phyloP scores from a whole-genome alignment of 2,329 filamentous ascomycete genomes.

The Sporothrix brasiliensis region DNA sequence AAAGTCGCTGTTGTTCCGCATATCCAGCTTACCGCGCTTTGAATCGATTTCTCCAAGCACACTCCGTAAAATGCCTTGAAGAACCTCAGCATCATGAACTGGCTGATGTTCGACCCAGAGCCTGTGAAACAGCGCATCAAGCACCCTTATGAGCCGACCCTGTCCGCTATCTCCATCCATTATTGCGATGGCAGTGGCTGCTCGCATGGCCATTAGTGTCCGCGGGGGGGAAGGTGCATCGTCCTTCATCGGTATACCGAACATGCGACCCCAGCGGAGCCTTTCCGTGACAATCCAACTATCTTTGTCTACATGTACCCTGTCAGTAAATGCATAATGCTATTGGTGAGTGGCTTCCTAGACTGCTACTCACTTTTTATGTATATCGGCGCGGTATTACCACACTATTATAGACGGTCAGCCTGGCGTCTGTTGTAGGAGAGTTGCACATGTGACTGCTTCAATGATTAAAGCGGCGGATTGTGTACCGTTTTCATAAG shows the following conservation, averaged over 20 bases:
- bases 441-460: neutral
- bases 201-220: slow-evolving; percentile 45
- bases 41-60: slow-evolving; percentile 40
- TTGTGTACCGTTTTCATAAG: slow-evolving; percentile 44
- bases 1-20: too few species aligned
- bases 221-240: slow-evolving; percentile 43
- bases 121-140: slow-evolving; percentile 43
- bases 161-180: slow-evolving; percentile 35
- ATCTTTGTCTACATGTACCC: slow-evolving; percentile 44
- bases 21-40: slow-evolving; percentile 36
- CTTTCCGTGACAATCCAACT: slow-evolving; percentile 45
- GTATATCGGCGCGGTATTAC: slow-evolving; percentile 44
- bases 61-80: slow-evolving; percentile 39
- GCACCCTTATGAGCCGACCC: slow-evolving; percentile 37
- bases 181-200: slow-evolving; percentile 40
- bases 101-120: slow-evolving; percentile 43
- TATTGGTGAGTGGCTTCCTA: neutral
- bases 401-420: slow-evolving; percentile 37
- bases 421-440: neutral
- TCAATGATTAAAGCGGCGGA: neutral
- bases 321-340: neutral
- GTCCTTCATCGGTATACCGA: slow-evolving; percentile 44
- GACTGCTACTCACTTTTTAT: slow-evolving; percentile 44
- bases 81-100: slow-evolving; percentile 40
- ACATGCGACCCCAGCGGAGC: slow-evolving; percentile 42